A percentile compares a stretch with the other conserved stretches of the same genome.
Evolutionary conservation across 2,329 filamentous ascomycete genomes (phyloP).

Genomic region (Nothophoma quercina): DNA sequence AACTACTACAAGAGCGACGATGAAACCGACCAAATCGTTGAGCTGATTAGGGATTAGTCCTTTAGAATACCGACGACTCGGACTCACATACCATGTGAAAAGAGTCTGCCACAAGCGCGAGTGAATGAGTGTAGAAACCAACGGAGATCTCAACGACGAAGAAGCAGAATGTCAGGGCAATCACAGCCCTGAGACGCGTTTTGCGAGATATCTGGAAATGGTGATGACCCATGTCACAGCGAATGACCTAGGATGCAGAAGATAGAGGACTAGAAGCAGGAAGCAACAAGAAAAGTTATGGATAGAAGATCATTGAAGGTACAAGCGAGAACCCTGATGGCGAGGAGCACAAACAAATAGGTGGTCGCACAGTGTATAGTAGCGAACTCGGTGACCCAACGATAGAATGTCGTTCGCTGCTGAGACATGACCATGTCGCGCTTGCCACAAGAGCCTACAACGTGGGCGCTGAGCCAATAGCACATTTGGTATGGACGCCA

Average conservation of each 20-base stretch:
- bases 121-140: conserved; percentile 73
- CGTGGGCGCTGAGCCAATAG: conserved; percentile 2
- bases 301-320: conserved; percentile 6
- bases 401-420: conserved; percentile 24
- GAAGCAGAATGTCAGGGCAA: conserved; percentile 56
- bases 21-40: conserved; percentile 74
- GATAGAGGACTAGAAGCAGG: background rate
- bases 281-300: background rate
- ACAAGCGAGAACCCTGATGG: conserved; percentile 14
- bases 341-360: conserved; percentile 15
- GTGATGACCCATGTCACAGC: conserved; percentile 24
- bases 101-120: conserved; percentile 78
- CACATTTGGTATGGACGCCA: background rate
- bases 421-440: conserved; percentile 19
- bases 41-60: conserved; percentile 55
- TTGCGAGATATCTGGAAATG: conserved; percentile 42
- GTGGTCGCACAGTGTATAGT: conserved; percentile 15
- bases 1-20: conserved; percentile 70
- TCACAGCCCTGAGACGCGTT: conserved; percentile 48
- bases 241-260: background rate
- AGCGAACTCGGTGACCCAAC: conserved; percentile 3
- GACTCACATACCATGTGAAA: conserved; percentile 69
- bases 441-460: conserved; percentile 13
- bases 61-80: no score
- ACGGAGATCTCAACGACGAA: conserved; percentile 61